Evolutionary conservation across 2,329 filamentous ascomycete species (phyloP).

Genomic region (Phialophora expanda): DNA sequence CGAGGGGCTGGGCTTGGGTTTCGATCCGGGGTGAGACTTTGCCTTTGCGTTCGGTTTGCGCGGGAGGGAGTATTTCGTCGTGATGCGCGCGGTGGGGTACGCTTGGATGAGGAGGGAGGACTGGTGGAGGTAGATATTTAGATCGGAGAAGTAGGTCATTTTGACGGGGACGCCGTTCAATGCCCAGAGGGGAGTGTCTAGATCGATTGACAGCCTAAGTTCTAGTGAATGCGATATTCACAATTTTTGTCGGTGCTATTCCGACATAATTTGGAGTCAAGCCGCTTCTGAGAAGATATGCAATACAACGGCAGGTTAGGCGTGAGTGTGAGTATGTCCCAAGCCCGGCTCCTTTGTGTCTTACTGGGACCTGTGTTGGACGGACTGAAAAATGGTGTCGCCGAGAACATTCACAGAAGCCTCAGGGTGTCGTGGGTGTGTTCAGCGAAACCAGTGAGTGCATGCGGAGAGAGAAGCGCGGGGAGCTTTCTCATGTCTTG

Average conservation of each 20-base stretch:
- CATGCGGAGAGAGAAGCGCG: background rate
- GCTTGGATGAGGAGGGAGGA: slow-evolving; percentile 85
- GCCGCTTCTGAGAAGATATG: background rate
- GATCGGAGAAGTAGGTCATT: slow-evolving; percentile 82
- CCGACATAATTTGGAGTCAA: background rate
- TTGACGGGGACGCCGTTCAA: slow-evolving; percentile 34
- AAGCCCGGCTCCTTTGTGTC: background rate
- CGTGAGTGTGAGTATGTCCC: background rate
- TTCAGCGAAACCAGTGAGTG: background rate
- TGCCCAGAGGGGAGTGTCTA: background rate
- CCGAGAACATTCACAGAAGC: background rate
- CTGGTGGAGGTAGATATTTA: slow-evolving; percentile 89
- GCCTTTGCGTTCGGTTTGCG: slow-evolving; percentile 44
- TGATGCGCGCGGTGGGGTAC: slow-evolving; percentile 82
- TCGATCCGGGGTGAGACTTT: slow-evolving; percentile 38
- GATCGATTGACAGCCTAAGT: background rate
- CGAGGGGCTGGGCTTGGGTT: slow-evolving; percentile 8
- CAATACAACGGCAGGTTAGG: background rate
- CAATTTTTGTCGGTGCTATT: background rate
- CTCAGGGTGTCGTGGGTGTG: background rate
- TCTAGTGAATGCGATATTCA: background rate
- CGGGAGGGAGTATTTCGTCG: slow-evolving; percentile 76
- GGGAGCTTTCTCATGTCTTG: background rate
- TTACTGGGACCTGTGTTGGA: background rate
- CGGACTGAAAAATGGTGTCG: background rate